A percentile compares a stretch with the other conserved stretches of the same genome.
Evolutionary conservation across 2,329 filamentous ascomycete genomes (phyloP).

Genomic region (Neoascochyta sp.): DNA sequence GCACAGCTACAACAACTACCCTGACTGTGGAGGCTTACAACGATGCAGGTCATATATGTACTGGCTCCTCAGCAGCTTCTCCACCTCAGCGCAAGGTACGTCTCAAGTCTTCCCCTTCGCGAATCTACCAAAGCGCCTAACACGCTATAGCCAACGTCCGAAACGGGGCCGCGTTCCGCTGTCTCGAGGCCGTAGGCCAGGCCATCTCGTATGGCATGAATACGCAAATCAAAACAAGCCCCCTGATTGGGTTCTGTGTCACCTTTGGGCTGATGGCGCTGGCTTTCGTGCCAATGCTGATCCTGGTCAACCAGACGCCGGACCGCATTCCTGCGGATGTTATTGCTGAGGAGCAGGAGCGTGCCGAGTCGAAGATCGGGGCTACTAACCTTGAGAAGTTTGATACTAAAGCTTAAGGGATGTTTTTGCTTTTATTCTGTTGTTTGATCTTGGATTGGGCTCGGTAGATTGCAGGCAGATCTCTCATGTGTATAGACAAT

Average conservation of each 20-base stretch:
- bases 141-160: constrained; percentile 16
- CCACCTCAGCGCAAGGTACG: constrained; percentile 24
- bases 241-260: constrained; percentile 29
- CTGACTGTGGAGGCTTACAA: too few species aligned
- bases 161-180: constrained; percentile 26
- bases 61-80: constrained; percentile 30
- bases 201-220: constrained; percentile 31
- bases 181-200: constrained; percentile 26
- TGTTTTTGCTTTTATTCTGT: too few species aligned
- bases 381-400: constrained; percentile 10
- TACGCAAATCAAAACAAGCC: constrained; percentile 26
- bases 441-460: too few species aligned
- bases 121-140: constrained; percentile 3
- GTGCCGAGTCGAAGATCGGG: constrained; percentile 14
- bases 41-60: constrained; percentile 36
- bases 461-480: too few species aligned
- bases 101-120: not conserved
- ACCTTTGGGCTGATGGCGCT: constrained; percentile 32
- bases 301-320: constrained; percentile 30
- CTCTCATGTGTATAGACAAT: too few species aligned
- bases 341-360: constrained; percentile 22
- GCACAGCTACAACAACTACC: too few species aligned
- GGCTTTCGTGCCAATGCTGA: constrained; percentile 30
- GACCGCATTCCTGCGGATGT: constrained; percentile 33
- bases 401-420: constrained; percentile 10